A percentile compares a stretch with the other conserved stretches of the same genome.
Evolutionary conservation across 805 yeast species (phyloP).

Genomic region (Nematodospora valgi): DNA sequence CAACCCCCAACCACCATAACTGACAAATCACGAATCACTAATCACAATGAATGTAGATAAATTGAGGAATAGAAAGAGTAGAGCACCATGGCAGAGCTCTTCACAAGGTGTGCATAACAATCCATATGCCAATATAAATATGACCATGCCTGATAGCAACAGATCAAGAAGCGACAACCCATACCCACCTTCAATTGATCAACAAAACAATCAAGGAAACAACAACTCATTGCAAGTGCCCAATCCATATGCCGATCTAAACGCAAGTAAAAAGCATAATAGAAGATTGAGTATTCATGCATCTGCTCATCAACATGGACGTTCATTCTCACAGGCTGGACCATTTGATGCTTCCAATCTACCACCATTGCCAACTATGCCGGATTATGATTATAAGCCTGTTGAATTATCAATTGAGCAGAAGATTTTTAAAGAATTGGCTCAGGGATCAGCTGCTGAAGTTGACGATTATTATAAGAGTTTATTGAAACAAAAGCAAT

Average conservation of each 20-base stretch:
- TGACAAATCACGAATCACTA: not conserved
- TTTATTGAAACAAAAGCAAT: slow-evolving; percentile 44
- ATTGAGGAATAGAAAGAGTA: slow-evolving; percentile 35
- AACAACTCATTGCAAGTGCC: not conserved
- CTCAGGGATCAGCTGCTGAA: slow-evolving; percentile 66
- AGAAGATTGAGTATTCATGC: slow-evolving; percentile 37
- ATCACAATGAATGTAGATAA: slow-evolving; percentile 36
- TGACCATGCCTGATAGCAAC: not conserved
- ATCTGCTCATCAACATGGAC: slow-evolving; percentile 30
- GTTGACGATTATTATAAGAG: slow-evolving; percentile 66
- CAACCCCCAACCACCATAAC: not conserved
- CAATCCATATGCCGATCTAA: slow-evolving; percentile 6
- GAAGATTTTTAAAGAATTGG: slow-evolving; percentile 37
- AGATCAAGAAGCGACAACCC: no score
- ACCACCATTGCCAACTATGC: slow-evolving; percentile 30
- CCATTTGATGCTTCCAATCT: slow-evolving; percentile 21
- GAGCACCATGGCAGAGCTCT: slow-evolving; percentile 39
- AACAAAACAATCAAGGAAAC: not conserved
- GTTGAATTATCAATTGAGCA: slow-evolving; percentile 9
- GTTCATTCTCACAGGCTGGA: slow-evolving; percentile 19
- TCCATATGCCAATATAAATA: slow-evolving; percentile 11
- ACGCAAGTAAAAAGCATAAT: slow-evolving; percentile 16
- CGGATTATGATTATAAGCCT: slow-evolving; percentile 11
- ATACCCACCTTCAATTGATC: no score
- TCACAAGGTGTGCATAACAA: slow-evolving; percentile 5